phyloP scores from a whole-genome alignment of 2,329 filamentous ascomycete species.

The Colletotrichum endophyticum region DNA sequence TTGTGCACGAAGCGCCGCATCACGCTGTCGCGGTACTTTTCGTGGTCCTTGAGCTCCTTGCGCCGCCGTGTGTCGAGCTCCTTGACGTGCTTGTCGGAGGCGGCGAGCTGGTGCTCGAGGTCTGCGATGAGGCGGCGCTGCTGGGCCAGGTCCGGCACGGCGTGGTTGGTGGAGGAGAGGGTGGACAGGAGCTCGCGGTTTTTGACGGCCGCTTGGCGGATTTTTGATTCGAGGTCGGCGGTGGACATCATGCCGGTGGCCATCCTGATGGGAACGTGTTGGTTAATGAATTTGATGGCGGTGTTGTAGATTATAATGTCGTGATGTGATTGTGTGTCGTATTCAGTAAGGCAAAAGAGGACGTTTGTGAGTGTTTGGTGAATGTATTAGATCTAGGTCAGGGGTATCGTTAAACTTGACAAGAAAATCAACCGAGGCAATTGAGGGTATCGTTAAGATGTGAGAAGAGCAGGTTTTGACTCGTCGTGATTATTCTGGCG shows the following conservation, averaged over 20 bases:
- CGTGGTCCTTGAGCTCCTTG: constrained; percentile 55
- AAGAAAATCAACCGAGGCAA: too few species aligned
- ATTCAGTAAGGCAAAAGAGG: rapidly evolving
- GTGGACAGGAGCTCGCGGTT: constrained; percentile 49
- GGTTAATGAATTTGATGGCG: not conserved
- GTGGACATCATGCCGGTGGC: not conserved
- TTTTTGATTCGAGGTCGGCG: constrained; percentile 34
- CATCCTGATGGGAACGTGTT: not conserved
- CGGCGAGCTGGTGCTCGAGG: constrained; percentile 44
- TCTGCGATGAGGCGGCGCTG: constrained; percentile 50
- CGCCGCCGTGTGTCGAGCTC: constrained; percentile 43
- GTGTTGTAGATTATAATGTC: not conserved
- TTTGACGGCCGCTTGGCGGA: constrained; percentile 42
- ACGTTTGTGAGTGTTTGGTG: rapidly evolving
- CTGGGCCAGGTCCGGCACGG: constrained; percentile 47
- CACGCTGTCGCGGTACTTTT: constrained; percentile 57
- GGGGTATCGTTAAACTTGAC: not conserved
- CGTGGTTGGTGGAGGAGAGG: constrained; percentile 55
- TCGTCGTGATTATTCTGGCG: not conserved
- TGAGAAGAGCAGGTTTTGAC: not conserved
- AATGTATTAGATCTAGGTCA: not conserved
- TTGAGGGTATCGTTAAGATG: not conserved
- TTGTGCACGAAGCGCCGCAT: constrained; percentile 57
- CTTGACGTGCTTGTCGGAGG: constrained; percentile 40
- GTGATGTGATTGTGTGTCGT: not conserved